Conservation (phyloP, 805 yeast species). For the Candida alai region DNA sequence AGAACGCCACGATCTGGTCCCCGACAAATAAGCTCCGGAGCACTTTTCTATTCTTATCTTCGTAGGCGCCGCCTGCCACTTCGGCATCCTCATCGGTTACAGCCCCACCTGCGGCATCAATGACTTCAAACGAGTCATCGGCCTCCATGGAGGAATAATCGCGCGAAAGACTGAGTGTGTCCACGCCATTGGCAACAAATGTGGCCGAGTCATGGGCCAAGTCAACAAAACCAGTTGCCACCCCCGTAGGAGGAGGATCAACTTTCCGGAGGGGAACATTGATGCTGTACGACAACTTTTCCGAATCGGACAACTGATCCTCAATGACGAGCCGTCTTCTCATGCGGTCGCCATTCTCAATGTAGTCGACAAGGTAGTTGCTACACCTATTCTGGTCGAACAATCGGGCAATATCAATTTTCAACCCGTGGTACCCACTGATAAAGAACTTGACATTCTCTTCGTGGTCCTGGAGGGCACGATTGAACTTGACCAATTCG, state of each 20-base stretch:
- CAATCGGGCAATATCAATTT: constrained; percentile 39
- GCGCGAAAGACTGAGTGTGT: constrained; percentile 22
- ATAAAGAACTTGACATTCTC: constrained; percentile 54
- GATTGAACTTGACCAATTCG: constrained; percentile 47
- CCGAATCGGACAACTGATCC: constrained; percentile 43
- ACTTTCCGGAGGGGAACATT: constrained; percentile 33
- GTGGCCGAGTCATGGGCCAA: constrained; percentile 17
- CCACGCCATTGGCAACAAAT: constrained; percentile 20
- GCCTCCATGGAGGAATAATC: constrained; percentile 9
- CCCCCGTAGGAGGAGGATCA: constrained; percentile 6
- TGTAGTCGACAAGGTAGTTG: constrained; percentile 55
- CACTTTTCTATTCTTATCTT: constrained; percentile 73
- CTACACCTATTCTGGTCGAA: constrained; percentile 16
- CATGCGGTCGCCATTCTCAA: constrained; percentile 69
- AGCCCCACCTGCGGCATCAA: constrained; percentile 28
- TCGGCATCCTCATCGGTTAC: constrained; percentile 9
- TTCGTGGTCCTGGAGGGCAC: constrained; percentile 60
- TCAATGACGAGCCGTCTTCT: constrained; percentile 57
- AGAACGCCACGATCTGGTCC: constrained; percentile 65
- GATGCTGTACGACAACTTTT: constrained; percentile 38
- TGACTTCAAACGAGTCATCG: constrained; percentile 39
- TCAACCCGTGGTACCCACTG: constrained; percentile 45
- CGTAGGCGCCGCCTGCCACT: constrained; percentile 24
- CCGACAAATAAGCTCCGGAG: constrained; percentile 64
- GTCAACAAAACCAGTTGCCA: constrained; percentile 8